phyloP scores from a whole-genome alignment of 2,329 filamentous ascomycete species.

The Rutstroemia sp. region DNA sequence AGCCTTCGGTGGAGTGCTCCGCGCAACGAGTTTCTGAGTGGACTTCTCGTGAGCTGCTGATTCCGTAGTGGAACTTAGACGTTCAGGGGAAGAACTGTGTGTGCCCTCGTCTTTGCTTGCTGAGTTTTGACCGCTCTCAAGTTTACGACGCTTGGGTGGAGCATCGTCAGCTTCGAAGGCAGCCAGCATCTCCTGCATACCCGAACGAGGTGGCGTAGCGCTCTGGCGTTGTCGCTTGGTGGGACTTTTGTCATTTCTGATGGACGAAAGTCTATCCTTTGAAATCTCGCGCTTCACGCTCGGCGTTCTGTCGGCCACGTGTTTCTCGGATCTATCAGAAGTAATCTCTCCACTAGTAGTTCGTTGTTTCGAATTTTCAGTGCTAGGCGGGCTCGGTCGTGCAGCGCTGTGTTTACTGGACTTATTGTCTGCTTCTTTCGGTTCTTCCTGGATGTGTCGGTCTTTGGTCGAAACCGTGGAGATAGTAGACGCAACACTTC shows the following conservation, averaged over 20 bases:
- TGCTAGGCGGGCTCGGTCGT: slow-evolving; percentile 5
- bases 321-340: slow-evolving; percentile 20
- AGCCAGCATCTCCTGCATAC: slow-evolving; percentile 34
- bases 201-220: slow-evolving; percentile 44
- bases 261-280: slow-evolving; percentile 42
- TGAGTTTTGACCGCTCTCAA: slow-evolving; percentile 34
- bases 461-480: slow-evolving; percentile 45
- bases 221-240: slow-evolving; percentile 54
- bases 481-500: slow-evolving; percentile 49
- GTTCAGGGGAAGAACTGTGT: slow-evolving; percentile 24
- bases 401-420: slow-evolving; percentile 19
- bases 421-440: slow-evolving; percentile 46
- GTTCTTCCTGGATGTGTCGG: slow-evolving; percentile 33
- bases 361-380: slow-evolving; percentile 11
- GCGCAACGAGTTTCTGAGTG: neutral
- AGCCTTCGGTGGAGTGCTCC: neutral
- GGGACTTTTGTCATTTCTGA: slow-evolving; percentile 40
- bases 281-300: slow-evolving; percentile 55
- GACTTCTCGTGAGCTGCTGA: slow-evolving; percentile 16
- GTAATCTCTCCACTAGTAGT: slow-evolving; percentile 11
- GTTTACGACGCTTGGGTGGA: slow-evolving; percentile 47
- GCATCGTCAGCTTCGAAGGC: slow-evolving; percentile 47
- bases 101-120: slow-evolving; percentile 19
- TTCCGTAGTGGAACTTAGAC: slow-evolving; percentile 16
- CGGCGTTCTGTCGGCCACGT: slow-evolving; percentile 44